Evolutionary conservation across 345 rosid species (phyloP).

Genomic region (Cardamine resedifolia): DNA sequence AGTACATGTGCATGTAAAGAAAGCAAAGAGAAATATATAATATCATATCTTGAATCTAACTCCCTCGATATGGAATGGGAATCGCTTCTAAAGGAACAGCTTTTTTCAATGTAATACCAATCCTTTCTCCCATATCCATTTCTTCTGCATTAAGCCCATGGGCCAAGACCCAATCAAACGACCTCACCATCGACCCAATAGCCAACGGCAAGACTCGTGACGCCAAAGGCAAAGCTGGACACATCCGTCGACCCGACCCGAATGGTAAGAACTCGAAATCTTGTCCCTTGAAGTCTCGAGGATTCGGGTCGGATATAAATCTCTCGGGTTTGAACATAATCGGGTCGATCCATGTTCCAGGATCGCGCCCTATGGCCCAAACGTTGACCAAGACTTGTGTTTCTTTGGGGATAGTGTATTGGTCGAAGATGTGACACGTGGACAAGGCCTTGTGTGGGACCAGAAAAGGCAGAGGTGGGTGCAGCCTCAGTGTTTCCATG

Average conservation of each 20-base stretch:
- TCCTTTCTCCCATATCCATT: conserved; percentile 67
- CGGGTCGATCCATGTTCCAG: conserved; percentile 61
- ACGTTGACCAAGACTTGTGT: conserved; percentile 75
- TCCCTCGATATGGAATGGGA: conserved; percentile 44
- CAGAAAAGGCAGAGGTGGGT: conserved; percentile 75
- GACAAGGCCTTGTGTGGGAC: conserved; percentile 84
- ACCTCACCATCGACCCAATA: conserved; percentile 56
- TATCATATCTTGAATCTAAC: not conserved
- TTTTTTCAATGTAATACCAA: conserved; percentile 69
- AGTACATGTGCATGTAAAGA: not conserved
- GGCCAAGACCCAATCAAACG: conserved; percentile 63
- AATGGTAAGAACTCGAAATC: conserved; percentile 74
- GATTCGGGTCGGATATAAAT: conserved; percentile 45
- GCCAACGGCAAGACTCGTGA: conserved; percentile 65
- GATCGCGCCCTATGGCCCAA: conserved; percentile 69
- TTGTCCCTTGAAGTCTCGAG: conserved; percentile 58
- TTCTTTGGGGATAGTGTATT: conserved; percentile 60
- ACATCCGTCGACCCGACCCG: conserved; percentile 85
- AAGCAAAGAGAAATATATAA: not conserved
- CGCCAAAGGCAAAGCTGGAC: conserved; percentile 74
- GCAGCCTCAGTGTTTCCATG: conserved; percentile 74
- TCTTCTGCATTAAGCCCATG: conserved; percentile 46
- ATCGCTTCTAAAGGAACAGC: conserved; percentile 58
- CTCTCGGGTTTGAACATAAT: conserved; percentile 63
- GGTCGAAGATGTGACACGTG: conserved; percentile 49